These are phyloP conservation scores for Sphaerulina populicola DNA, from an alignment of 2,329 filamentous ascomycete species.

Conservation along the genomic window DNA sequence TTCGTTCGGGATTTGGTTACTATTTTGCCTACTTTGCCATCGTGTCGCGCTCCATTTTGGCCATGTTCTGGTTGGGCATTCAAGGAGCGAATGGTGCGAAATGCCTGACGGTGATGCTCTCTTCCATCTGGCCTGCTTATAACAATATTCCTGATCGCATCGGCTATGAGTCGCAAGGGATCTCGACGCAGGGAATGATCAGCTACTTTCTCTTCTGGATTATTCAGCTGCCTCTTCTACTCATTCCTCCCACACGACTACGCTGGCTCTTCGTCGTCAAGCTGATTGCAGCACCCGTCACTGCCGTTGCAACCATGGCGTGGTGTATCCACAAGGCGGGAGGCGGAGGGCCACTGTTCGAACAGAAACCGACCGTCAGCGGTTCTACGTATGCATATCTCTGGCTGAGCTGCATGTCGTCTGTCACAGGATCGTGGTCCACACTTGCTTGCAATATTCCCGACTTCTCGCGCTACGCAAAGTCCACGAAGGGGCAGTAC, in stretches of 20 bases:
- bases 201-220: not conserved
- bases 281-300: not conserved
- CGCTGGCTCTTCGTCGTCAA: not conserved
- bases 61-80: constrained; percentile 25
- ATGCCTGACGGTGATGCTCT: constrained; percentile 20
- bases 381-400: constrained; percentile 35
- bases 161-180: not conserved
- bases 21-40: constrained; percentile 14
- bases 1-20: not conserved
- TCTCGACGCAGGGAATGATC: not conserved
- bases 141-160: constrained; percentile 39
- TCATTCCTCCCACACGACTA: not conserved
- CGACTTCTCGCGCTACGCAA: constrained; percentile 31
- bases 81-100: constrained; percentile 19
- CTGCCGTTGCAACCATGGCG: not conserved
- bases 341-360: not conserved
- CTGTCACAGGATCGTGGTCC: constrained; percentile 42
- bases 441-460: constrained; percentile 32
- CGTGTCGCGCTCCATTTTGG: constrained; percentile 20
- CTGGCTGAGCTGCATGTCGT: constrained; percentile 41
- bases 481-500: constrained; percentile 24
- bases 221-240: not conserved
- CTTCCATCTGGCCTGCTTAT: constrained; percentile 36
- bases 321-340: not conserved
- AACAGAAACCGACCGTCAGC: constrained; percentile 28